A percentile compares a stretch with the other conserved stretches of the same genome.
phyloP scores from a whole-genome alignment of 768 basidiomycete genomes.

The Rhizopogon vulgaris region DNA sequence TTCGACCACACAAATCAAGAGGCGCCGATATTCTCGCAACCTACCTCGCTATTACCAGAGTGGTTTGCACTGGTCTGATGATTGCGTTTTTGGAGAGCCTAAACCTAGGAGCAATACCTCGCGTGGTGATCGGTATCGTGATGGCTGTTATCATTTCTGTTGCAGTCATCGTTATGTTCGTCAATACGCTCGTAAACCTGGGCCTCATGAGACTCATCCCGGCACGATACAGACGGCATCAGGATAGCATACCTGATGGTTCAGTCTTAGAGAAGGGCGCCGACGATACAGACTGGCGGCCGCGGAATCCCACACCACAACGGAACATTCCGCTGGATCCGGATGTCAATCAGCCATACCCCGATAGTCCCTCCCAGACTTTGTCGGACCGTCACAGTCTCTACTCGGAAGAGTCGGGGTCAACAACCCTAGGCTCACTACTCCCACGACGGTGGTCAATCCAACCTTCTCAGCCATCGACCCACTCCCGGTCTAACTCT shows the following conservation, averaged over 20 bases:
- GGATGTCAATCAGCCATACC: slow-evolving; percentile 37
- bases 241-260: slow-evolving; percentile 6
- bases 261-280: slow-evolving; percentile 25
- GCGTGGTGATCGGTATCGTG: slow-evolving; percentile 76
- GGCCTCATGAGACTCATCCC: slow-evolving; percentile 26
- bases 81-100: slow-evolving; percentile 71
- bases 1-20: slow-evolving; percentile 61
- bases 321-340: slow-evolving; percentile 36
- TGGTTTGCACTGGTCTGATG: slow-evolving; percentile 65
- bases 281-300: slow-evolving; percentile 25
- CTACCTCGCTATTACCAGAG: slow-evolving; percentile 60
- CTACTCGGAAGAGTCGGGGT: slow-evolving; percentile 29
- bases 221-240: slow-evolving; percentile 12
- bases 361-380: slow-evolving; percentile 28
- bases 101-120: slow-evolving; percentile 64
- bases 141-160: slow-evolving; percentile 67
- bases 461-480: slow-evolving; percentile 19
- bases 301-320: slow-evolving; percentile 50
- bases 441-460: slow-evolving; percentile 28
- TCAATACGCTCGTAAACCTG: slow-evolving; percentile 56
- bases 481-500: slow-evolving; percentile 24
- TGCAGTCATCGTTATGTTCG: slow-evolving; percentile 60
- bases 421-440: slow-evolving; percentile 29
- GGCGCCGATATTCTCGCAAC: slow-evolving; percentile 66
- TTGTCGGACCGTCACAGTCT: slow-evolving; percentile 16